These are phyloP conservation scores for Dactylella cylindrospora DNA, from an alignment of 2,329 filamentous ascomycete genomes.

Conservation along the genomic window DNA sequence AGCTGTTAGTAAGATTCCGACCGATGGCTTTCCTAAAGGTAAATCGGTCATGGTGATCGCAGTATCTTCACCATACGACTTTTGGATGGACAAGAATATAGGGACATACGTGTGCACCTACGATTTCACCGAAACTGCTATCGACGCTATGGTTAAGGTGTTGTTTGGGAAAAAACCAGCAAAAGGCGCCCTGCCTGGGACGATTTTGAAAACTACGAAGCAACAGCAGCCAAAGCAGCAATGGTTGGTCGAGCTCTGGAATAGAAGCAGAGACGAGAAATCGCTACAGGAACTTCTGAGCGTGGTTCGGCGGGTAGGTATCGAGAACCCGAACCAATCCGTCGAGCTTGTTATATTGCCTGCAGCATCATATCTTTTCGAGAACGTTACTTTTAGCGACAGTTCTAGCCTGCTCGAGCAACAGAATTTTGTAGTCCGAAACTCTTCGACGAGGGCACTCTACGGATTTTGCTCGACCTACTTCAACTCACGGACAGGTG, in stretches of 20 bases:
- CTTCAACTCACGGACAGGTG: constrained; percentile 64
- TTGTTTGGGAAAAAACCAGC: constrained; percentile 56
- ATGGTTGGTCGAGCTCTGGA: constrained; percentile 50
- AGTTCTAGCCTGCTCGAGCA: constrained; percentile 36
- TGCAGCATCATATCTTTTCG: constrained; percentile 46
- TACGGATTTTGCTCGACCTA: constrained; percentile 49
- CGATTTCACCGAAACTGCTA: constrained; percentile 56
- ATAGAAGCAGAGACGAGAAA: constrained; percentile 48
- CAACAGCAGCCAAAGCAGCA: constrained; percentile 47
- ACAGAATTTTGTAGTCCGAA: constrained; percentile 49
- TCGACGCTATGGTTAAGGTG: constrained; percentile 59
- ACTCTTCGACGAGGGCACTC: constrained; percentile 47
- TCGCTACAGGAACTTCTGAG: constrained; percentile 47
- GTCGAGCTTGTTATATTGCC: constrained; percentile 46
- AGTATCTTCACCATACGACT: constrained; percentile 94
- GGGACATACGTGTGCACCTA: constrained; percentile 51
- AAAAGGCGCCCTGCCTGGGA: constrained; percentile 47
- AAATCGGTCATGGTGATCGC: constrained; percentile 89
- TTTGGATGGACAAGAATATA: constrained; percentile 74
- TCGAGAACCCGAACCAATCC: constrained; percentile 46
- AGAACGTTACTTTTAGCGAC: constrained; percentile 43
- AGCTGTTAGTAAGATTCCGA: constrained; percentile 87
- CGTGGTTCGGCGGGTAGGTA: constrained; percentile 46
- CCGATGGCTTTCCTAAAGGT: constrained; percentile 69
- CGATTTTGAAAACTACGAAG: constrained; percentile 46